Conservation (phyloP, 495 filamentous ascomycete species). For the Penicillium macrosclerotiorum region DNA sequence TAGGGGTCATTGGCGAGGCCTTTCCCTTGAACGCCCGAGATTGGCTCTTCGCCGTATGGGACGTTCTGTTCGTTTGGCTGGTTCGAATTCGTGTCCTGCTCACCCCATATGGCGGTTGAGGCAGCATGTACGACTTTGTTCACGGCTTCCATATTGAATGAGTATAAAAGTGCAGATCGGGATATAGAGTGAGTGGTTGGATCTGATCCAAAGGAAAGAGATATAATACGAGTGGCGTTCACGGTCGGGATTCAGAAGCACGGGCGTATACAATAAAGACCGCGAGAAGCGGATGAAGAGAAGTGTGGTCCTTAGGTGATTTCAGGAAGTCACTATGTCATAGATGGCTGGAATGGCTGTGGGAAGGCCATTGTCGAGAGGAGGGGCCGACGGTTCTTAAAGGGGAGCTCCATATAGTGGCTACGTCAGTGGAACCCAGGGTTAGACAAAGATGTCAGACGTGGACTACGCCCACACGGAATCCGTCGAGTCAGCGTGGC, state of each 20-base stretch:
- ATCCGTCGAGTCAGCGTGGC: too few relatives aligned
- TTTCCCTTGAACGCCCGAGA: constrained; percentile 41
- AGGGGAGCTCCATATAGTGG: too few relatives aligned
- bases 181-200: neutral
- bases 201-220: neutral
- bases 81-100: constrained; percentile 15
- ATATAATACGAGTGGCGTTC: too few relatives aligned
- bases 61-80: constrained; percentile 9
- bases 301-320: neutral
- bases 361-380: too few relatives aligned
- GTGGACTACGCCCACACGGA: too few relatives aligned
- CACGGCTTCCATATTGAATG: constrained; percentile 34
- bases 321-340: constrained; percentile 7
- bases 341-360: constrained; percentile 2
- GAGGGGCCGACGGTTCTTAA: too few relatives aligned
- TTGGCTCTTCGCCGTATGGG: constrained; percentile 37
- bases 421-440: constrained; percentile 21
- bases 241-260: too few relatives aligned
- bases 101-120: constrained; percentile 35
- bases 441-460: constrained; percentile 13
- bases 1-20: constrained; percentile 40
- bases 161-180: neutral
- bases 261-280: too few relatives aligned
- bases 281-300: neutral
- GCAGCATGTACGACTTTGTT: constrained; percentile 35